Evolutionary conservation across 495 filamentous ascomycete genomes (phyloP).

Genomic region (Saxophila tyrrhenica): DNA sequence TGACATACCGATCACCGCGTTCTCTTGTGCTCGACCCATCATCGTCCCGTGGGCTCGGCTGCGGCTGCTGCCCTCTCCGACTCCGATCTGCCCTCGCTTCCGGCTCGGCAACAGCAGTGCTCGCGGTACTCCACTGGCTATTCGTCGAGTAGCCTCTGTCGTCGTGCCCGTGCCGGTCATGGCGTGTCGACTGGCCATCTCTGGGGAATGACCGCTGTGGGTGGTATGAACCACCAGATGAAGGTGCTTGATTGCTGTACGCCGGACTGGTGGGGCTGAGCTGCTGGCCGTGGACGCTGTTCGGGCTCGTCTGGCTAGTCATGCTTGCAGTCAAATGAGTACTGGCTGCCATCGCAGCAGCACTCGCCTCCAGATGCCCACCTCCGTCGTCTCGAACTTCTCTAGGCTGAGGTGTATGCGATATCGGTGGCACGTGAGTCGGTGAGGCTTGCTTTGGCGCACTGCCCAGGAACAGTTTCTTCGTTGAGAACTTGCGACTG

Average conservation of each 20-base stretch:
- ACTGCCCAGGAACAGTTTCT: slow-evolving; percentile 73
- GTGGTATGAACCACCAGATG: slow-evolving; percentile 18
- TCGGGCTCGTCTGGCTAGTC: slow-evolving; percentile 50
- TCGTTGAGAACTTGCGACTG: slow-evolving; percentile 78
- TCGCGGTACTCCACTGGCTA: slow-evolving; percentile 25
- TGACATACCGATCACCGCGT: slow-evolving; percentile 8
- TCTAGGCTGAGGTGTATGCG: slow-evolving; percentile 13
- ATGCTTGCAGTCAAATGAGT: slow-evolving; percentile 56
- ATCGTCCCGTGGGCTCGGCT: slow-evolving; percentile 16
- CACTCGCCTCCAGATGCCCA: slow-evolving; percentile 46
- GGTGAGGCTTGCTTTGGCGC: slow-evolving; percentile 62
- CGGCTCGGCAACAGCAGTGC: slow-evolving; percentile 17
- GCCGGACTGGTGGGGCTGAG: slow-evolving; percentile 62
- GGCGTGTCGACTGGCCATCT: slow-evolving; percentile 29
- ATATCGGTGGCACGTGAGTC: slow-evolving; percentile 35
- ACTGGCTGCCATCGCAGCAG: slow-evolving; percentile 59
- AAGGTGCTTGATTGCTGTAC: slow-evolving; percentile 36
- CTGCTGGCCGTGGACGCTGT: slow-evolving; percentile 47
- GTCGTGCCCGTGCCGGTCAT: slow-evolving; percentile 29
- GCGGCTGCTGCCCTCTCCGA: slow-evolving; percentile 9
- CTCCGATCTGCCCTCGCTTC: background rate
- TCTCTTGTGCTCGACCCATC: slow-evolving; percentile 13
- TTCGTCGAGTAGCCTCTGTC: slow-evolving; percentile 22
- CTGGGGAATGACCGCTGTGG: slow-evolving; percentile 39
- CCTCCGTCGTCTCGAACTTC: slow-evolving; percentile 35